Evolutionary conservation across 106 monocot species (phyloP).

Genomic region (Dendrobium huoshanense): DNA sequence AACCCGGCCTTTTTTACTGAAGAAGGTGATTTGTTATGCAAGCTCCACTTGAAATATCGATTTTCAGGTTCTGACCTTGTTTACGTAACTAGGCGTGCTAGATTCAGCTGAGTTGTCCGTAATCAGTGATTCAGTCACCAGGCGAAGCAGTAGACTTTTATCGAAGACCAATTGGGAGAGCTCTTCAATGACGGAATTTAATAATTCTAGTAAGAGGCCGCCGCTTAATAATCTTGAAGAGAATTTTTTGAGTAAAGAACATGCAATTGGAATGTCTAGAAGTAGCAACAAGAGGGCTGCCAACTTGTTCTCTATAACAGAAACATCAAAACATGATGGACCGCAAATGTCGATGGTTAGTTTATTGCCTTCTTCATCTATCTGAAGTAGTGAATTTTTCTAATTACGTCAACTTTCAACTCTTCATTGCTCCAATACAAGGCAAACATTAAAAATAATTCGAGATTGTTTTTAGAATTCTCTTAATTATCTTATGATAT

Average conservation of each 20-base stretch:
- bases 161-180: constrained; percentile 7
- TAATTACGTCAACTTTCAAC: not conserved
- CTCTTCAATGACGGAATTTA: constrained; percentile 21
- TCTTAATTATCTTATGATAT: too few species aligned
- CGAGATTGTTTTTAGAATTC: not conserved
- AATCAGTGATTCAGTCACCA: constrained; percentile 31
- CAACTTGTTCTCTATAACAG: constrained; percentile 23
- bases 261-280: constrained; percentile 5
- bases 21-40: constrained; percentile 43
- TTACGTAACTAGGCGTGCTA: constrained; percentile 53
- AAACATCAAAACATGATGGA: constrained; percentile 12
- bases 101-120: constrained; percentile 53
- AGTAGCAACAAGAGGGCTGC: constrained; percentile 13
- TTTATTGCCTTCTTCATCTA: not conserved
- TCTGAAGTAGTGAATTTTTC: not conserved
- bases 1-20: constrained; percentile 91
- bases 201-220: constrained; percentile 3
- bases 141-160: constrained; percentile 13
- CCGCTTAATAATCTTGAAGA: constrained; percentile 15
- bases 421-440: not conserved
- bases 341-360: constrained; percentile 26
- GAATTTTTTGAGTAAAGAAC: constrained; percentile 7
- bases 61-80: not conserved
- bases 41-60: not conserved
- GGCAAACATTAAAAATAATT: not conserved